These are phyloP conservation scores for Helicostylum pulchrum DNA, from an alignment of 192 early-diverging fungal genomes.

Conservation along the genomic window DNA sequence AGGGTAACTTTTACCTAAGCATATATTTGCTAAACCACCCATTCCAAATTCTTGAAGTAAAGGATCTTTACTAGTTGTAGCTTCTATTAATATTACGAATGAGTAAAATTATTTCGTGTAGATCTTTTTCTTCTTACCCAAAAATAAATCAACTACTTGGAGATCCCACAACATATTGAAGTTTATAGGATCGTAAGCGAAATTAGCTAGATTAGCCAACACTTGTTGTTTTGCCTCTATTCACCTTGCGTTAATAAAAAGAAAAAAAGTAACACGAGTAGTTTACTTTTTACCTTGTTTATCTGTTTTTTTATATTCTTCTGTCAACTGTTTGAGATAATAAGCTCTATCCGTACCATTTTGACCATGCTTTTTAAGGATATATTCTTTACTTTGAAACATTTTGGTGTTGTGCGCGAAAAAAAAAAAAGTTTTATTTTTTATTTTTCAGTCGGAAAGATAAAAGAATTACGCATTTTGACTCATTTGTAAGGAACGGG, in stretches of 20 bases:
- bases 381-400: slow-evolving; percentile 30
- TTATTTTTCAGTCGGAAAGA: too few relatives aligned
- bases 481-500: too few relatives aligned
- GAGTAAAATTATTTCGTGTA: background rate
- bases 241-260: background rate
- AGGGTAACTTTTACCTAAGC: slow-evolving; percentile 18
- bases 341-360: slow-evolving; percentile 15
- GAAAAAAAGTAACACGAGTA: background rate
- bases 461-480: too few relatives aligned
- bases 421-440: too few relatives aligned
- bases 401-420: background rate
- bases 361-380: slow-evolving; percentile 19
- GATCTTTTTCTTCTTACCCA: slow-evolving; percentile 20
- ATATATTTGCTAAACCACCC: slow-evolving; percentile 32
- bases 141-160: slow-evolving; percentile 40
- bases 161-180: slow-evolving; percentile 40
- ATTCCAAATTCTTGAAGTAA: slow-evolving; percentile 23
- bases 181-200: slow-evolving; percentile 56
- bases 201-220: slow-evolving; percentile 48
- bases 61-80: slow-evolving; percentile 5
- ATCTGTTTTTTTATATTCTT: slow-evolving; percentile 24
- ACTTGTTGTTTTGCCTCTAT: slow-evolving; percentile 34
- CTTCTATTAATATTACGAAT: slow-evolving; percentile 2
- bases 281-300: background rate
- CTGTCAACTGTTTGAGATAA: slow-evolving; percentile 18